Conservation (phyloP, 2,329 filamentous ascomycete genomes). For the Arachnopeziza araneosa region DNA sequence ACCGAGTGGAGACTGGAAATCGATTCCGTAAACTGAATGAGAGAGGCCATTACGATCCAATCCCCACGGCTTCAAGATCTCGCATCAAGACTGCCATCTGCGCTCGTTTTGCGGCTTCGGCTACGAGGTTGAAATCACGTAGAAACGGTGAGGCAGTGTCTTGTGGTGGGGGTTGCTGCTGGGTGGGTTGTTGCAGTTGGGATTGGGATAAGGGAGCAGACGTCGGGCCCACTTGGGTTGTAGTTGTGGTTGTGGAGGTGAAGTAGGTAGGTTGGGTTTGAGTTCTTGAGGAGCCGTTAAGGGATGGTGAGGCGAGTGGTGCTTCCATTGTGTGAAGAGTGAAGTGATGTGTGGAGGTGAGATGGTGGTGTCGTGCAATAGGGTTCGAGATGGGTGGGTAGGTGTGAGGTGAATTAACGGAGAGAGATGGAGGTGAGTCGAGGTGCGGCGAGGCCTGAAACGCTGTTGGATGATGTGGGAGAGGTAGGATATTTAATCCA, state of each 20-base stretch:
- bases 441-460: neutral
- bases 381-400: too few species aligned
- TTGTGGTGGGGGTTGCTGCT: neutral
- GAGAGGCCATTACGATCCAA: slow-evolving; percentile 9
- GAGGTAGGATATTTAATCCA: neutral
- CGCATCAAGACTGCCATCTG: slow-evolving; percentile 86
- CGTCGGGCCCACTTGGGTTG: slow-evolving; percentile 44
- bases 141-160: slow-evolving; percentile 60
- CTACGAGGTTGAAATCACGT: slow-evolving; percentile 77
- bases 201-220: neutral
- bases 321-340: neutral
- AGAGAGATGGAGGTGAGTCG: neutral
- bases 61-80: slow-evolving; percentile 60
- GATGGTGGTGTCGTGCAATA: neutral
- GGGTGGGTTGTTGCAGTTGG: neutral
- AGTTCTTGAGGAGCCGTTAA: neutral
- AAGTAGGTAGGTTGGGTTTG: slow-evolving; percentile 35
- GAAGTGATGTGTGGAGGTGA: neutral
- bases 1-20: neutral
- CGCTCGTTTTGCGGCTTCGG: slow-evolving; percentile 87
- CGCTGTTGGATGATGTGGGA: neutral
- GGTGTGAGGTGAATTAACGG: too few species aligned
- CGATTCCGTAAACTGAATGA: neutral
- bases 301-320: slow-evolving; percentile 6
- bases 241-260: slow-evolving; percentile 51